Evolutionary conservation across 148 eudicot species (phyloP), one percentile per base, ranked within the genome.

Genomic region (Persicaria maculosa): DNA sequence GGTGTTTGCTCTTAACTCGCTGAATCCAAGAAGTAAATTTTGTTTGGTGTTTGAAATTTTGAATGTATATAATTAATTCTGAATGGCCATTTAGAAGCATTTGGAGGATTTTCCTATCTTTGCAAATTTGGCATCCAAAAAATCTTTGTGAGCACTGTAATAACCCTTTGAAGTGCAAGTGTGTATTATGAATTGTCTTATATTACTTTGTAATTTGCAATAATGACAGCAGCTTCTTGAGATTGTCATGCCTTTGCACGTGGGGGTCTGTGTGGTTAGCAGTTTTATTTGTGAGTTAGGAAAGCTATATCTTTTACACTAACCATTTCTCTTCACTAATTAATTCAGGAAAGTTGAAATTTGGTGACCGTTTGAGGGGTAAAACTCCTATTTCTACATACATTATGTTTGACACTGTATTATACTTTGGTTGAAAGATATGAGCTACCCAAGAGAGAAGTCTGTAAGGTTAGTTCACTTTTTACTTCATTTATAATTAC

Each of bases 381-480:
- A 20, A 59, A 59, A 25, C 43, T 59, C 14, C 67, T 59, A 8
- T 25, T 25, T 9, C 67, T 25, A 22, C 67, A 9, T 10, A 14
- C 19, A 68, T 44, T 68, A 68, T 68, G 50, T 20, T 68, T 43
- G 25, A 68, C 48, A 43, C 7, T 17, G 25, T 14, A 7, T 68
- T 45, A 6, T 15, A 16, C 14, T 14, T 14, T 2, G 14, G 72
- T 17, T 68, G 72, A 59, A 68, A 43, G 72, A 43, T 44, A 68
- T 68, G 72, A 68, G 72, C 72, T 68, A 68, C 72, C 9, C 25
- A 7, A 68, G 48, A 68, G 72, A 68, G 47, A 68, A 68, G 72
- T 68, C 72, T 68, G 47, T 68, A 68, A 68, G 72, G 72, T 68
- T 68, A 3, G 72, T 45, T 44, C n/a, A 14, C 15, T 68, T 68